Base-by-base conservation (phyloP, 305 asterid genomes). In the Salvia sclarea region DNA sequence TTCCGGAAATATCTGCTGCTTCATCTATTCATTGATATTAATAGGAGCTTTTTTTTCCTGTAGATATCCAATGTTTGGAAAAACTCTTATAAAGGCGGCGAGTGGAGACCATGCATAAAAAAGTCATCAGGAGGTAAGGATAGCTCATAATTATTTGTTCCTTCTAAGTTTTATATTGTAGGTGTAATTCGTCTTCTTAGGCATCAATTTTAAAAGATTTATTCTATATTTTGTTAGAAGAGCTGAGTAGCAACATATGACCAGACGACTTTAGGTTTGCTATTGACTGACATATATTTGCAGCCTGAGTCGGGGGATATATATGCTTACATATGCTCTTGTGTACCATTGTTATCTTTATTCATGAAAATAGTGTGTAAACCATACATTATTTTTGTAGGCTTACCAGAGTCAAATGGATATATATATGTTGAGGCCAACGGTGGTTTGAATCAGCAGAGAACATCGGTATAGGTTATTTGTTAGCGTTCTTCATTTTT, bases 381-480 rank as follows among this genome's bases (percentile, higher is more conserved):
- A 53, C 5, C 35, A 28, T 37, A 53, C 24, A 40, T 67, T 69
- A 18, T 69, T 74, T n/a, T 70, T 80, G 74, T 78, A 94, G 99
- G 93, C 48, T 78, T 94, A 68, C 96, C 95, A 3, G 95, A 91
- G 79, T 87, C 99, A 77, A 94, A 94, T 80, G 99, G 97, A 68
- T 94, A 83, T 72, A 86, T 94, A 57, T 89, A 68, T 80, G 87
- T 94, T 37, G 99, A 94, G 81, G 98, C 99, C 61, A 94, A 94
- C 73, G 99, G 99, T 68, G 99, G 99, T 50, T 72, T 94, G 76
- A 91, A 94, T 85, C 99, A 94, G 82, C 99, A 94, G 82, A 88
- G 99, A 71, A 86, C 93, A 68, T 94, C 99, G 80, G 99, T 91
- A 86, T 18, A 57, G 37, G 16, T 48, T 41, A 25, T 67, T 64